Evolutionary conservation across 148 eudicot species (phyloP), one percentile per base, ranked within the genome.

Genomic region (Diospyros kaki): DNA sequence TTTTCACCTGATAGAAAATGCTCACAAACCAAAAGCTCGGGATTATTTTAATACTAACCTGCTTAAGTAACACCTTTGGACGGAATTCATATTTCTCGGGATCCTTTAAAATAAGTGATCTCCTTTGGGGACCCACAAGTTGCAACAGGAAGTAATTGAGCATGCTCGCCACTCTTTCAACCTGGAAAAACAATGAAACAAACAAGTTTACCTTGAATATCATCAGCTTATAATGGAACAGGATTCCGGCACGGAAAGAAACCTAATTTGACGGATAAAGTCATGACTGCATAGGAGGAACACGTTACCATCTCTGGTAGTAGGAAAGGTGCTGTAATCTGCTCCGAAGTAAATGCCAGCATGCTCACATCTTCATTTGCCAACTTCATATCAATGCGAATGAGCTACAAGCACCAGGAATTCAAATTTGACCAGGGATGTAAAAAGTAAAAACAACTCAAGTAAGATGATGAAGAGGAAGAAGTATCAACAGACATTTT

Each of bases 31-130:
- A 53, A 75, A 2, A 15, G 41, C 1, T 39, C 8, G 40, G 55
- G 1, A 58, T 69, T 54, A 13, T 2, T 39, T 44, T 45, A 3
- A 48, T 13, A 72, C 88, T 69, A 63, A 95, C 98, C 96, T 92
- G 97, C 84, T 90, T 93, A 64, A 95, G 93, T 86, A 95, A 82
- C 76, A 85, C 81, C 72, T 90, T 95, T 15, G 99, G 99, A 62
- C 94, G 96, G 79, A 95, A 95, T 79, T 95, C 97, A 53, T 95
- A 95, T 79, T 92, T 95, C 66, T 95, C 99, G 66, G 99, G 99
- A 78, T 95, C 97, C 83, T 89, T 95, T 79, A 95, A 85, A 87
- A 72, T 88, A 68, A 95, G 94, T 58, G 99, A 90, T 81, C 89
- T 92, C 80, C 97, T 85, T 79, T 95, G 96, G 66, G 99, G 99